Evolutionary conservation across 2,329 filamentous ascomycete species (phyloP), one percentile per base, ranked within the genome.

Genomic region (Ilyonectria destructans): DNA sequence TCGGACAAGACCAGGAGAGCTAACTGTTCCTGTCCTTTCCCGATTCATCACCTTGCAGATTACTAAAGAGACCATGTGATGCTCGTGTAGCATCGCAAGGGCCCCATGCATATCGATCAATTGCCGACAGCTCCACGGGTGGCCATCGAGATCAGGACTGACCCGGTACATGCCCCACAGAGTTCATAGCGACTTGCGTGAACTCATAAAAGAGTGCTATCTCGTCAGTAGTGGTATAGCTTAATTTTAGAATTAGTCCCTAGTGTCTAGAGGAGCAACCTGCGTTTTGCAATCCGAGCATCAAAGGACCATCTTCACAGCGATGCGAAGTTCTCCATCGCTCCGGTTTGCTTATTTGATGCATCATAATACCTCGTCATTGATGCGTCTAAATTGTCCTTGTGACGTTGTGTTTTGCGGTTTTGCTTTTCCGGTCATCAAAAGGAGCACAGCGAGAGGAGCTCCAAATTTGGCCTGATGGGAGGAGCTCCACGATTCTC

Each of bases 401-500:
- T 29, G 29, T 56, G 35, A 56, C 15, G 12, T 17, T 17, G 9
- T n/a, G 52, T 13, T 21, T 8, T 23, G 15, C n/a, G 33, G 52
- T n/a, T 35, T 17, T 43, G 15, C 19, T 43, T 29, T 55, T 26
- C 35, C 19, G 33, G 19, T 23, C 33, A 9, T 29, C 19, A 3
- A 21, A 43, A 17, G 33, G 19, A 57, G 51, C 49, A 29, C 49
- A 49, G 43, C 19, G 54, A 49, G 60, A 56, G 60, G 60, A 63
- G 60, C 60, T 63, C 60, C 52, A 35, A 52, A 23, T 23, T 62
- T 43, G 58, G 35, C 12, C 13, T 33, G 10, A 29, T 13, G 52
- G 52, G 60, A 63, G 60, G 60, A 63, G 60, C 60, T 63, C 60
- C 60, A 29, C 60, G 51, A 35, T 31, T 31, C 21, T n/a, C 49